Evolutionary conservation across 1,139 yeast genomes (phyloP).

Genomic region (Schizosaccharomyces versatilis): DNA sequence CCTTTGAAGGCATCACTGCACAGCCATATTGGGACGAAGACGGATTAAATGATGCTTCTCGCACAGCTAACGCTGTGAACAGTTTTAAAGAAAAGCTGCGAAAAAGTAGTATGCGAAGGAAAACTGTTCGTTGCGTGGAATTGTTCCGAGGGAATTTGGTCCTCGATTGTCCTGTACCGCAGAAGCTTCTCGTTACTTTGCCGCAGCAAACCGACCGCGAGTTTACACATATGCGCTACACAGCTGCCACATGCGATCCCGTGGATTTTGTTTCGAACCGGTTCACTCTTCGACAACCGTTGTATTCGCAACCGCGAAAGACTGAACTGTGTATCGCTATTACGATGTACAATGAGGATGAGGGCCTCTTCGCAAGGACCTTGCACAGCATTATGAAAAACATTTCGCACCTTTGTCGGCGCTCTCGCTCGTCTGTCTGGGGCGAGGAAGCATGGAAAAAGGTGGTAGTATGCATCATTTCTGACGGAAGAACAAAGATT

Average conservation of each 20-base stretch:
- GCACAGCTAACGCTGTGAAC: background rate
- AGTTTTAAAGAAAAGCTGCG: background rate
- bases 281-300: slow-evolving; percentile 44
- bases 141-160: slow-evolving; percentile 36
- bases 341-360: slow-evolving; percentile 68
- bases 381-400: slow-evolving; percentile 71
- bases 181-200: slow-evolving; percentile 33
- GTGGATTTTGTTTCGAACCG: slow-evolving; percentile 33
- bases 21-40: background rate
- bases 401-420: slow-evolving; percentile 61
- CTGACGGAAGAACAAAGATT: slow-evolving; percentile 76
- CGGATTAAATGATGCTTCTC: background rate
- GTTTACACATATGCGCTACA: slow-evolving; percentile 55
- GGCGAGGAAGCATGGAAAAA: slow-evolving; percentile 93
- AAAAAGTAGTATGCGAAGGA: background rate
- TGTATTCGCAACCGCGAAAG: slow-evolving; percentile 32
- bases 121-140: background rate
- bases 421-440: slow-evolving; percentile 70
- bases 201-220: slow-evolving; percentile 37
- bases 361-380: slow-evolving; percentile 46
- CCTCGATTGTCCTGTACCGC: slow-evolving; percentile 58
- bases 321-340: slow-evolving; percentile 56
- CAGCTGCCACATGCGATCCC: slow-evolving; percentile 68
- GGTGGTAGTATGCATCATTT: slow-evolving; percentile 67
- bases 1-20: background rate